Base-by-base conservation (phyloP, 1,284 basidiomycete species). In the Schizopora paradoxa region DNA sequence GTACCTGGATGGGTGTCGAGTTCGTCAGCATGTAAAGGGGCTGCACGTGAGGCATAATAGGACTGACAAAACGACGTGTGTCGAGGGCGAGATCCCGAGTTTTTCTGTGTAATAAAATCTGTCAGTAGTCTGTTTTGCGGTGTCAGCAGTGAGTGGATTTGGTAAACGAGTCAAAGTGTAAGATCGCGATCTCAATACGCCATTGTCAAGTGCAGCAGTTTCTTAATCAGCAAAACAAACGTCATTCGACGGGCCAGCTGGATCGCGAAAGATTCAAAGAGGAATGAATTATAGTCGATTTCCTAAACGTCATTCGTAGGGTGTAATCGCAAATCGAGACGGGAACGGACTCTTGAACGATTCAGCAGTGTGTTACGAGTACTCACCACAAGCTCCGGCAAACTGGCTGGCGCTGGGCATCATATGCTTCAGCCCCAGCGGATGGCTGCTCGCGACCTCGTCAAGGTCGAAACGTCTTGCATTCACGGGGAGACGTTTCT, bases 371-470 rank as follows among this genome's bases (percentile, higher is more conserved):
- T 11, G 13, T 21, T 10, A 18, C 31, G 16, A 31, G 45, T 1
- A 59, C 81, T 54, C 66, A 91, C 90, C 79, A 58, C 87, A 91
- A 6, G 89, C 84, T 46, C 77, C 67, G 13, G 84, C 82, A 64
- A 98, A 98, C n/a, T 69, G 66, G 32, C 76, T 70, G 23, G 68
- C 69, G 14, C 72, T 66, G 3, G 95, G 95, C 76, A 98, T 84
- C 93, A 98, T 98, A 66, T 98, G 94, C 57, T 86, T 87, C 14
- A 98, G 69, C 10, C 85, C 86, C 4, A 92, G 71, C 58, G 81
- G 70, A 59, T 85, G 74, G 6, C 74, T 60, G 49, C 75, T 79
- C 2, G 86, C 80, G 18, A 89, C 83, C 40, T 79, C 72, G 63
- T 95, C 94, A 28, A 97, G 72, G 62, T 96, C 86, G 57, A 94